phyloP scores from a whole-genome alignment of 2,329 filamentous ascomycete species.

The Pseudogymnoascus sp. region DNA sequence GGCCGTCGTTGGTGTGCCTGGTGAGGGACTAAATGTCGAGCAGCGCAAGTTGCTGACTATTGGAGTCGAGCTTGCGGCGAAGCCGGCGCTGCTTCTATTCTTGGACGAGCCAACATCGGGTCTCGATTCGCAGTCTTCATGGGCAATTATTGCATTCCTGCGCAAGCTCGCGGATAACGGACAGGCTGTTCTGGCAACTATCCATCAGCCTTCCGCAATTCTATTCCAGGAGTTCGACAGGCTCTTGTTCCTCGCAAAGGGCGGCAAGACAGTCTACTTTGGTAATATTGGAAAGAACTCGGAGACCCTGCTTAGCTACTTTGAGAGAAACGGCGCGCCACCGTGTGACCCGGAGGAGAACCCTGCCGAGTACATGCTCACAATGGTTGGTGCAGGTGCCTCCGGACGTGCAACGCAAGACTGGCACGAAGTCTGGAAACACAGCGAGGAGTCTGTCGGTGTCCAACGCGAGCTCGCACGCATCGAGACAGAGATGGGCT shows the following conservation, averaged over 20 bases:
- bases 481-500: constrained; percentile 18
- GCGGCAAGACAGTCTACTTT: constrained; percentile 74
- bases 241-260: constrained; percentile 67
- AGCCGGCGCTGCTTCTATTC: constrained; percentile 81
- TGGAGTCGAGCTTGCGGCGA: constrained; percentile 90
- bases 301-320: constrained; percentile 45
- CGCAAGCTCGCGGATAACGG: constrained; percentile 85
- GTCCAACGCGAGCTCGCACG: constrained; percentile 28
- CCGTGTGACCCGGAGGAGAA: constrained; percentile 62
- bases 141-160: constrained; percentile 81
- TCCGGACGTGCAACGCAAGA: constrained; percentile 50
- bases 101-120: constrained; percentile 93
- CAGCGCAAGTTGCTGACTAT: constrained; percentile 76
- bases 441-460: constrained; percentile 25
- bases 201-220: constrained; percentile 90
- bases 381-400: constrained; percentile 48
- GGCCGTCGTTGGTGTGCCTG: constrained; percentile 82
- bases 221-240: constrained; percentile 86
- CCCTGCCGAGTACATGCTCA: constrained; percentile 66
- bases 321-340: constrained; percentile 61
- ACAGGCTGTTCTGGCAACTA: constrained; percentile 87
- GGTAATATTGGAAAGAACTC: constrained; percentile 57
- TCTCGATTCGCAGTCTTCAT: constrained; percentile 87
- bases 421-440: constrained; percentile 41
- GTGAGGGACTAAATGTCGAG: constrained; percentile 71